These are phyloP conservation scores for Hapsidospora chrysogenum DNA, from an alignment of 495 filamentous ascomycete species.

Conservation along the genomic window DNA sequence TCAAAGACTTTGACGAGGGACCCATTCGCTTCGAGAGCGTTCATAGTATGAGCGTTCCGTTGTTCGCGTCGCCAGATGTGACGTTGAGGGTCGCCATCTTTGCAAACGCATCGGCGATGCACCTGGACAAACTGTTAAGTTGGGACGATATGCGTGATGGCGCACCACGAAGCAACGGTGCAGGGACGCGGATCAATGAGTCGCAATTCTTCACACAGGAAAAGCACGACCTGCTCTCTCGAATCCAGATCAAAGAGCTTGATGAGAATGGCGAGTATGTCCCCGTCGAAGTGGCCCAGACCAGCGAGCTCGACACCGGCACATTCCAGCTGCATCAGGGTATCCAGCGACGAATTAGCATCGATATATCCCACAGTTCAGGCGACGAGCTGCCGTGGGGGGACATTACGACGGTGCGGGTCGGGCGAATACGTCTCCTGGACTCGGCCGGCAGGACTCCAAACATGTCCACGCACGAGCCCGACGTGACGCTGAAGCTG, in stretches of 20 bases:
- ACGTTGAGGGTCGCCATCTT: conserved; percentile 84
- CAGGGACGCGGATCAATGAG: conserved; percentile 65
- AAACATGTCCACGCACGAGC: conserved; percentile 50
- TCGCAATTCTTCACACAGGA: conserved; percentile 86
- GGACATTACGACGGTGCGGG: conserved; percentile 54
- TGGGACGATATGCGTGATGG: conserved; percentile 97
- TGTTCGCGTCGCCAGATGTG: conserved; percentile 57
- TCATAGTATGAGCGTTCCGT: conserved; percentile 95
- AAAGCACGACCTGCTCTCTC: conserved; percentile 79
- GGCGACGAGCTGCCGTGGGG: conserved; percentile 77
- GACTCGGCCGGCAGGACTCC: conserved; percentile 74
- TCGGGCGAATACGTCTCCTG: conserved; percentile 65
- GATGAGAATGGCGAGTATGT: conserved; percentile 80
- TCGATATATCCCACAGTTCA: conserved; percentile 78
- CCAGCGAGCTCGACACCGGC: conserved; percentile 61
- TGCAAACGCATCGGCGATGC: conserved; percentile 79
- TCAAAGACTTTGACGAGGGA: conserved; percentile 88
- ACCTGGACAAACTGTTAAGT: conserved; percentile 91
- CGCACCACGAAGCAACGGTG: conserved; percentile 37
- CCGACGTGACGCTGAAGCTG: conserved; percentile 63
- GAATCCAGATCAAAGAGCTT: conserved; percentile 76
- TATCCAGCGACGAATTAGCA: conserved; percentile 71
- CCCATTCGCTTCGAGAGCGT: conserved; percentile 91
- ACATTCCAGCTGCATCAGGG: conserved; percentile 93
- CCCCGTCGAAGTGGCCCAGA: conserved; percentile 84